Base-by-base conservation (phyloP, 2,329 filamentous ascomycete species). In the Monilinia polystroma region DNA sequence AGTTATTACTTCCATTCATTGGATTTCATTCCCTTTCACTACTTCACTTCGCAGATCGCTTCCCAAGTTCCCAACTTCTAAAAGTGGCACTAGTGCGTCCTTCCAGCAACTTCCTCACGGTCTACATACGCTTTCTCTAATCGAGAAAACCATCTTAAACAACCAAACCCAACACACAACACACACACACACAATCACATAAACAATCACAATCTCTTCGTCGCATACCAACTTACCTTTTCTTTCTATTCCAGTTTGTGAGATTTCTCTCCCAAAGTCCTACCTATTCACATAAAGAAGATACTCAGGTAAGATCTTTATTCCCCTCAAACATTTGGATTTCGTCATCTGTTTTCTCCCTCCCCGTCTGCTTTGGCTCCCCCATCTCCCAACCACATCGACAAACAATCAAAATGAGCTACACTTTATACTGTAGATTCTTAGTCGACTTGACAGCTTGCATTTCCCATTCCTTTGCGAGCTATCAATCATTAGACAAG, bases 11-110 rank as follows among this genome's bases (percentile, higher is more conserved):
- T 35, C 5, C 32, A 35, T 55, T 43, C 41, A 45, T 52, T 63
- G 12, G 41, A 14, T 43, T 43, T 1, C 47, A 54, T 38, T n/a
- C n/a, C n/a, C 49, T 10, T 45, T 23, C 49, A 45, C 35, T 49
- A 55, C 18, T 58, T 47, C 43, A 35, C 45, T 32, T 53, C 56
- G 47, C 60, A 63, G 35, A 66, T 62, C 64, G 56, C 64, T 43
- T 43, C 41, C 41, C 41, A 43, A 14, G 12, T 66, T 66, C 45
- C 64, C 43, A 66, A 43, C 53, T 62, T 54, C 60, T 63, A 55
- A 64, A 64, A 64, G 63, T 64, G 63, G 63, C 63, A 57, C 63
- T 64, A 64, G 63, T 64, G 63, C 41, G 53, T 57, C 63, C 52
- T 64, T 64, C 63, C 51, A 64, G 38, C 29, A 64, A 64, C 63